Base-by-base conservation (phyloP, 176 grass and related monocot species). In the Avena insularis region DNA sequence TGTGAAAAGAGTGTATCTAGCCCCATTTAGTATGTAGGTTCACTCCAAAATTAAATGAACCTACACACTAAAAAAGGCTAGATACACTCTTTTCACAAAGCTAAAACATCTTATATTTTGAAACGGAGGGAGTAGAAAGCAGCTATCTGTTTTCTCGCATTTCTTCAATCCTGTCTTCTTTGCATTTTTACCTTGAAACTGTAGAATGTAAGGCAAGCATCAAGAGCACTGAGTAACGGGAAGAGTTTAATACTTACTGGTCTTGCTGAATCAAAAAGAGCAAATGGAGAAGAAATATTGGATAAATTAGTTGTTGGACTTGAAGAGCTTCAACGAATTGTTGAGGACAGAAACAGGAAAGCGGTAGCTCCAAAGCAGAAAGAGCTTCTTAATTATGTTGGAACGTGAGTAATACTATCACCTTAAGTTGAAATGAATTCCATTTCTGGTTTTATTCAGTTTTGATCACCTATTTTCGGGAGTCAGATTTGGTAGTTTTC, bases 151-250 rank as follows among this genome's bases (percentile, higher is more conserved):
- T 23, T 0, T 87, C 58, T 53, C 17, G 23, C 10, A 15, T 54
- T 6, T 81, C 49, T 74, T 77, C 64, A 33, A 72, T 83, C 81
- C 63, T 84, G 43, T 36, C 45, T 21, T 75, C 43, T 81, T 86
- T 20, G 17, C 20, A 25, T 62, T 86, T 51, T 75, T 38, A 5
- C 7, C 71, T 71, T 56, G 8, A 31, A 87, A 69, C 77, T 62
- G 54, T 94, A 96, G 97, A 99, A 99, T 91, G 82, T 91, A 68
- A 99, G 83, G 82, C 97, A 96, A 90, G 92, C 97, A 87, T 99
- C 94, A 20, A 92, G 90, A 79, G 84, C 94, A 74, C 80, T 99
- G 36, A 87, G 43, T 71, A 95, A 99, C 55, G 94, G 94, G 16
- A 94, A 83, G 87, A 82, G 25, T 82, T 83, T 92, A 80, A 96